Evolutionary conservation across 2,329 filamentous ascomycete species (phyloP).

Genomic region (Pseudonectria buxi): DNA sequence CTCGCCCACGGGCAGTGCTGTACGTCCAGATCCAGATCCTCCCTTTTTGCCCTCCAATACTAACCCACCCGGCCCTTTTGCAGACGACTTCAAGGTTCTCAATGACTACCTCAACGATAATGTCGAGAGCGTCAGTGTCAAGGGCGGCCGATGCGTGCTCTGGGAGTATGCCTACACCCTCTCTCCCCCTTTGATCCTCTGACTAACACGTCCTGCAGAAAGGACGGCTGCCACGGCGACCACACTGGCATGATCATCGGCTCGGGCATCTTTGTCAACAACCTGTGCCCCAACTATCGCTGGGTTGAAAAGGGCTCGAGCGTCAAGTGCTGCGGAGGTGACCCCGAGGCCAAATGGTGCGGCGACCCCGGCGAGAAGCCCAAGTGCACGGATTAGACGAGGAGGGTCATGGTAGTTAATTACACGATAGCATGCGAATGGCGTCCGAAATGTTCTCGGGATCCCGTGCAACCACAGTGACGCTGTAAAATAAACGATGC

Average conservation of each 20-base stretch:
- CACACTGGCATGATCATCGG: slow-evolving; percentile 10
- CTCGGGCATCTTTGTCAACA: slow-evolving; percentile 1
- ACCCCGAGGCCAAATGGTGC: slow-evolving; percentile 6
- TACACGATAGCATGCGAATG: too few species aligned
- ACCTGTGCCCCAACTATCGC: slow-evolving; percentile 5
- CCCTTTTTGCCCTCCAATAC: neutral
- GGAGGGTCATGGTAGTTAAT: too few species aligned
- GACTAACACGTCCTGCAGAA: slow-evolving; percentile 2
- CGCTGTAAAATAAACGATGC: too few species aligned
- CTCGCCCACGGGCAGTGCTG: slow-evolving; percentile 9
- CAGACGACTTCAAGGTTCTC: slow-evolving; percentile 11
- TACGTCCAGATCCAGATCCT: neutral
- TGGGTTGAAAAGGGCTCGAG: slow-evolving; percentile 4
- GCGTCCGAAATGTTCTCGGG: too few species aligned
- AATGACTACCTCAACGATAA: slow-evolving; percentile 8
- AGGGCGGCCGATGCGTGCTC: slow-evolving; percentile 9
- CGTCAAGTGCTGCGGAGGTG: slow-evolving; percentile 12
- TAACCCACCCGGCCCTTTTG: neutral
- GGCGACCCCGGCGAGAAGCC: slow-evolving; percentile 3
- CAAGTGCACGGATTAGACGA: slow-evolving; percentile 5
- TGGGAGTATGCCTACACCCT: slow-evolving; percentile 7
- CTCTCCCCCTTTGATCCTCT: neutral
- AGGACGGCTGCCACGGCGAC: slow-evolving; percentile 7
- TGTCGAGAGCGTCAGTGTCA: slow-evolving; percentile 3
- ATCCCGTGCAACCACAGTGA: too few species aligned